phyloP scores from a whole-genome alignment of 1,284 basidiomycete genomes.

The Pterula multifida region DNA sequence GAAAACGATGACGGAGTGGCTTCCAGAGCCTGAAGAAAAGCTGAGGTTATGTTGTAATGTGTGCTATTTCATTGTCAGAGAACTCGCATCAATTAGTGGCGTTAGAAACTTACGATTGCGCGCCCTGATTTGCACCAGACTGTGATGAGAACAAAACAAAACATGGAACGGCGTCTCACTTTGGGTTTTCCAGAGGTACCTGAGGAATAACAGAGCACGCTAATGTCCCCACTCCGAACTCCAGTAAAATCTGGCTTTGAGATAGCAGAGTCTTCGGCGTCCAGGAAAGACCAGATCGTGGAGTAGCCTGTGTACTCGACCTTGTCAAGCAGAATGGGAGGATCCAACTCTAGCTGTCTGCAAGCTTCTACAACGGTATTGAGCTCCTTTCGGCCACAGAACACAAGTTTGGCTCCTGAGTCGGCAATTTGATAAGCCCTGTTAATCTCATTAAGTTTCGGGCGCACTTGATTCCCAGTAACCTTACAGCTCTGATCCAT shows the following conservation, averaged over 20 bases:
- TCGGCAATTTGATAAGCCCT: not conserved
- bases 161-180: no score
- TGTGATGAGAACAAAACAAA: no score
- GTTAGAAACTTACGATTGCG: no score
- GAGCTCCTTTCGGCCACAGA: not conserved
- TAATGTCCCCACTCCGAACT: not conserved
- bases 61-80: no score
- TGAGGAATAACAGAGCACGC: not conserved
- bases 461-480: not conserved
- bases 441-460: not conserved
- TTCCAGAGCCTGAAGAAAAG: not conserved
- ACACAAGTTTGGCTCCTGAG: not conserved
- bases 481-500: not conserved
- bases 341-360: not conserved
- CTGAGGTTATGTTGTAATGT: not conserved
- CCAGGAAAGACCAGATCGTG: not conserved
- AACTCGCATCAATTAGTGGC: no score
- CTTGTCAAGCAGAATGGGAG: not conserved
- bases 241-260: not conserved
- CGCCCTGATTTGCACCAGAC: no score
- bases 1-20: not conserved
- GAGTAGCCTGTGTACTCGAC: not conserved
- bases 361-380: not conserved
- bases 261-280: not conserved
- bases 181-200: not conserved